phyloP scores from a whole-genome alignment of 2,329 filamentous ascomycete species.

The Curvularia hawaiiensis region DNA sequence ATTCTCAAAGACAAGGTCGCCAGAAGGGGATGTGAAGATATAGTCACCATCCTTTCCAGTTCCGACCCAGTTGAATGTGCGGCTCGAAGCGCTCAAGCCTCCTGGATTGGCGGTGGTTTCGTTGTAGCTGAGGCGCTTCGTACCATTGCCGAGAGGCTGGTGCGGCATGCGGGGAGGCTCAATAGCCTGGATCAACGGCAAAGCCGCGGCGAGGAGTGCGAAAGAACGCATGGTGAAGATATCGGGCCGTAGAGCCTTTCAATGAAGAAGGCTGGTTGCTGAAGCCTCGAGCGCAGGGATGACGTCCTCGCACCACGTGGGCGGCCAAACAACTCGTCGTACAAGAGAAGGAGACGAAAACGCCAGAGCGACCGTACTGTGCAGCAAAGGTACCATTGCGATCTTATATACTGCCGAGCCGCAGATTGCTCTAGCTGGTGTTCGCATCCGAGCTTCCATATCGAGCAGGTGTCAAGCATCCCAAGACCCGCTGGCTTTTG shows the following conservation, averaged over 20 bases:
- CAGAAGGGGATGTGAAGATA: conserved; percentile 58
- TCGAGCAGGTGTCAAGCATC: conserved; percentile 39
- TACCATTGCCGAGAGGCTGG: conserved; percentile 62
- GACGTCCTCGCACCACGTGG: conserved; percentile 6
- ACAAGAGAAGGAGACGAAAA: conserved; percentile 24
- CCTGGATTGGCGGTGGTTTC: conserved; percentile 58
- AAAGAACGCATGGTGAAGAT: conserved; percentile 36
- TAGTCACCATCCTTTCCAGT: conserved; percentile 66
- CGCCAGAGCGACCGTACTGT: conserved; percentile 14
- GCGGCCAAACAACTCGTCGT: conserved; percentile 20
- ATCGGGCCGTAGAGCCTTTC: not conserved
- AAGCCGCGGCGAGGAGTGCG: conserved; percentile 30
- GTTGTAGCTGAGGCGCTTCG: conserved; percentile 64
- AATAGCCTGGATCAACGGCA: conserved; percentile 43
- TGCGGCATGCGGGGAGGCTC: conserved; percentile 60
- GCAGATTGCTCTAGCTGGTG: conserved; percentile 30
- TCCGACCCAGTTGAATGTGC: conserved; percentile 61
- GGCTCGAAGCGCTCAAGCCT: conserved; percentile 50
- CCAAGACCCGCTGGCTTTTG: conserved; percentile 35
- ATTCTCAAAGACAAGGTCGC: conserved; percentile 65
- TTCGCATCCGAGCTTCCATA: conserved; percentile 38
- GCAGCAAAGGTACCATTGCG: conserved; percentile 2
- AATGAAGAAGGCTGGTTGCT: not conserved
- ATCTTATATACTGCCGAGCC: conserved; percentile 30
- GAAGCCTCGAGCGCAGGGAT: conserved; percentile 2